Percentiles rank a stretch among this genome's conserved stretches.
Evolutionary conservation across 2,329 filamentous ascomycete genomes (phyloP).

Genomic region (Hypoxylon sp.): DNA sequence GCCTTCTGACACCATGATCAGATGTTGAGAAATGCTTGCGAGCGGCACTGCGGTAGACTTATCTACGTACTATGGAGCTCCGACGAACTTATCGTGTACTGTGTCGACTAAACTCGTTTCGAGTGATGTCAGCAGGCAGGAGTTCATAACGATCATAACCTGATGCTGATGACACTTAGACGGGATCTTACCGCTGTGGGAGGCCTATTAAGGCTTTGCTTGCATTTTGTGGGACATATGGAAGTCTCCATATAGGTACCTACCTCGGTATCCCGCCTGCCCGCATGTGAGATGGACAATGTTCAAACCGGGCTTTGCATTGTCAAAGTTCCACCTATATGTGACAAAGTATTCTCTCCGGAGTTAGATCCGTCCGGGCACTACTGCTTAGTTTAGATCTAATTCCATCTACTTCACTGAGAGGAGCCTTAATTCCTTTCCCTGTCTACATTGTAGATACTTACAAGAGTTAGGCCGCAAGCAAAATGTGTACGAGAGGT

Average conservation of each 20-base stretch:
- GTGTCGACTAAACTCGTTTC: conserved; percentile 1
- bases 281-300: conserved; percentile 4
- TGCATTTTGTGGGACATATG: conserved; percentile 18
- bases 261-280: not conserved
- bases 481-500: not conserved
- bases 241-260: conserved; percentile 11
- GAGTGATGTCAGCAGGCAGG: conserved; percentile 32
- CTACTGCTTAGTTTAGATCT: not conserved
- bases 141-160: conserved; percentile 24
- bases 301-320: conserved; percentile 8
- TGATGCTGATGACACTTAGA: conserved; percentile 19
- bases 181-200: conserved; percentile 15
- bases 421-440: not conserved
- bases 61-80: not conserved
- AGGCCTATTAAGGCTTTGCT: conserved; percentile 19
- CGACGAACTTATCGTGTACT: conserved; percentile 14
- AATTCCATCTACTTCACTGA: not conserved
- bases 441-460: not conserved
- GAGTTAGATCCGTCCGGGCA: not conserved
- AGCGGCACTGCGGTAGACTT: not conserved
- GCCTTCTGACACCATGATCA: conserved; percentile 19
- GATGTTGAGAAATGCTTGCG: conserved; percentile 6
- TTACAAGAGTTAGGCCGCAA: not conserved
- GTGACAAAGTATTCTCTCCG: not conserved
- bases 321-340: conserved; percentile 12